Percentiles rank a stretch among this genome's conserved stretches.
phyloP scores from a whole-genome alignment of 331 rosid genomes.

The Quercus phellos region DNA sequence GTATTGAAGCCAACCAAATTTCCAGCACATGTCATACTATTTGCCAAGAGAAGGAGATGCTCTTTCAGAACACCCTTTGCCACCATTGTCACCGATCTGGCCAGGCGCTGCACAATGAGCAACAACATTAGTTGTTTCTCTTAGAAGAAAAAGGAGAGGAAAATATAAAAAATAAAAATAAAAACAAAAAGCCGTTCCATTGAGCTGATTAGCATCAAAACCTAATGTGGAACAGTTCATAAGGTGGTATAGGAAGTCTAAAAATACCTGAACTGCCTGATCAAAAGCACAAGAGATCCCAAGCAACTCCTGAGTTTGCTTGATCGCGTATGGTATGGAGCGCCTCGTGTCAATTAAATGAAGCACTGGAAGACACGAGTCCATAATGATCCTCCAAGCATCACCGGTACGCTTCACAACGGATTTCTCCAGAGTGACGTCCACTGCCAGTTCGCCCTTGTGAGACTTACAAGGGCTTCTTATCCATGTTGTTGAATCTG shows the following conservation, averaged over 20 bases:
- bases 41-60: constrained; percentile 86
- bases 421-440: constrained; percentile 60
- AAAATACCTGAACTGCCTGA: constrained; percentile 67
- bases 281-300: constrained; percentile 86
- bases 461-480: constrained; percentile 48
- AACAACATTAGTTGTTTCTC: background rate
- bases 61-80: constrained; percentile 93
- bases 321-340: constrained; percentile 70
- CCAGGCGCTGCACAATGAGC: constrained; percentile 67
- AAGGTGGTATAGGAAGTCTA: background rate
- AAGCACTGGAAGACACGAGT: constrained; percentile 82
- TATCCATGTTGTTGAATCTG: constrained; percentile 77
- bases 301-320: constrained; percentile 75
- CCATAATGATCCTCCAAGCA: constrained; percentile 88
- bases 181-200: background rate
- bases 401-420: constrained; percentile 77
- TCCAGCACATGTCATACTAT: constrained; percentile 89
- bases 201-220: background rate
- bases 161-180: background rate
- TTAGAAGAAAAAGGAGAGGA: background rate
- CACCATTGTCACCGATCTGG: constrained; percentile 78
- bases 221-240: background rate
- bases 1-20: constrained; percentile 79
- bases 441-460: constrained; percentile 79
- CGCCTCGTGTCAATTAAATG: constrained; percentile 82